A percentile compares a stretch with the other conserved stretches of the same genome.
phyloP scores from a whole-genome alignment of 2,329 filamentous ascomycete genomes.

The Colletotrichum siamense region DNA sequence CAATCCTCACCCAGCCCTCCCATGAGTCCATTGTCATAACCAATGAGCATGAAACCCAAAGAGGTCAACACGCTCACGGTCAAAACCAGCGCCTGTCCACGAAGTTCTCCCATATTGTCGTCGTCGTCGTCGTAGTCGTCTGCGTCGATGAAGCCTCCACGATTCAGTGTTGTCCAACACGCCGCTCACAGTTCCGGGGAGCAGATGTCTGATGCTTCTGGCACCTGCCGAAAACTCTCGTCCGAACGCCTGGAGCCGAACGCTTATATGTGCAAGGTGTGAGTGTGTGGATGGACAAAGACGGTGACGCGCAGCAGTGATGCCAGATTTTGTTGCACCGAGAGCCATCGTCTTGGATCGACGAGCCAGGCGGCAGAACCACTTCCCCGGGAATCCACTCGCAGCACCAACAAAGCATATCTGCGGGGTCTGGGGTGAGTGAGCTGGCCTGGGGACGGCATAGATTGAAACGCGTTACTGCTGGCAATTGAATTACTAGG shows the following conservation, averaged over 20 bases:
- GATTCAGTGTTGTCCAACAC: background rate
- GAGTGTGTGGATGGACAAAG: background rate
- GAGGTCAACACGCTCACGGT: slow-evolving; percentile 50
- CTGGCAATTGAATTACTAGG: background rate
- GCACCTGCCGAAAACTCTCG: background rate
- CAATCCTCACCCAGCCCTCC: slow-evolving; percentile 35
- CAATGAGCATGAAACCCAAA: slow-evolving; percentile 53
- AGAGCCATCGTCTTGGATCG: background rate
- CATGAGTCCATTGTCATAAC: slow-evolving; percentile 52
- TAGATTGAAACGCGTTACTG: background rate
- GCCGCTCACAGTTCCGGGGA: background rate
- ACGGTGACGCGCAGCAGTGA: background rate
- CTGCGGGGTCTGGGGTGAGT: background rate
- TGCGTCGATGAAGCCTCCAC: background rate
- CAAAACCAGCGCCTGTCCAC: slow-evolving; percentile 42
- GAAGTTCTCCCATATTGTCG: slow-evolving; percentile 4
- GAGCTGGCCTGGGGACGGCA: background rate
- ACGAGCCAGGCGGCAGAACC: background rate
- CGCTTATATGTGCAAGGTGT: background rate
- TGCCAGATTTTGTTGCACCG: background rate
- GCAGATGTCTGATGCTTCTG: background rate
- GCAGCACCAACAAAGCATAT: background rate
- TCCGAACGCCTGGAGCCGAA: background rate
- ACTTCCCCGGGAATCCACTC: slow-evolving; percentile 5
- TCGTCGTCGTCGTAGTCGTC: background rate